These are phyloP conservation scores for Ganoderma lingzhi DNA, from an alignment of 1,284 basidiomycete genomes.

Conservation along the genomic window DNA sequence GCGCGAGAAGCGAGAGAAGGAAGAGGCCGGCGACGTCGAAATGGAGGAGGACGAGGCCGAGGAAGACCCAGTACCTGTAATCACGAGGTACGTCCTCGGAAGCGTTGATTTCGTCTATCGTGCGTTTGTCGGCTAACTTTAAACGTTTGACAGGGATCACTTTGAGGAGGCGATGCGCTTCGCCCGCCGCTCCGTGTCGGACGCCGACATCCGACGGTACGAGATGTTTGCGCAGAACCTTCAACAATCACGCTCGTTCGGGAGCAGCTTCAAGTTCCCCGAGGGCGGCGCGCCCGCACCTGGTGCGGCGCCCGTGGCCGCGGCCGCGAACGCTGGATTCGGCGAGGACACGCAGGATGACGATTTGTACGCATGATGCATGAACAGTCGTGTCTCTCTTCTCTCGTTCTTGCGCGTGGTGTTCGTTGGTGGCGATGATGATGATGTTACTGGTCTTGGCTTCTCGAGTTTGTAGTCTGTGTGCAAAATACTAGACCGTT, in stretches of 20 bases:
- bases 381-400: conserved; percentile 41
- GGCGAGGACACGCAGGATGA: conserved; percentile 85
- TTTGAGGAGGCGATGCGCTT: conserved; percentile 99
- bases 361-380: conserved; percentile 86
- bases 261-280: conserved; percentile 97
- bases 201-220: conserved; percentile 94
- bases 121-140: conserved; percentile 10
- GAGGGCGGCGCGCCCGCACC: conserved; percentile 61
- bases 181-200: conserved; percentile 91
- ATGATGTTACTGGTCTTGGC: conserved; percentile 19
- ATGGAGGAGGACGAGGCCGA: conserved; percentile 82
- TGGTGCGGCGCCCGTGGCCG: conserved; percentile 41
- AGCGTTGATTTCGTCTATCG: conserved; percentile 7
- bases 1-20: conserved; percentile 85
- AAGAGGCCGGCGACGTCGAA: conserved; percentile 75
- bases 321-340: conserved; percentile 81
- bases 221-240: conserved; percentile 93
- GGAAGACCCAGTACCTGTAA: conserved; percentile 97
- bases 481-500: conserved; percentile 32
- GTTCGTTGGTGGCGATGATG: conserved; percentile 10
- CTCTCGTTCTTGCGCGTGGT: not conserved
- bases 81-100: conserved; percentile 67
- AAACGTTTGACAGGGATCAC: conserved; percentile 66
- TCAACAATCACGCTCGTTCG: conserved; percentile 88
- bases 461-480: conserved; percentile 25